Evolutionary conservation across 495 filamentous ascomycete genomes (phyloP), one percentile per base, ranked within the genome.

Genomic region (Penicillium manginii): DNA sequence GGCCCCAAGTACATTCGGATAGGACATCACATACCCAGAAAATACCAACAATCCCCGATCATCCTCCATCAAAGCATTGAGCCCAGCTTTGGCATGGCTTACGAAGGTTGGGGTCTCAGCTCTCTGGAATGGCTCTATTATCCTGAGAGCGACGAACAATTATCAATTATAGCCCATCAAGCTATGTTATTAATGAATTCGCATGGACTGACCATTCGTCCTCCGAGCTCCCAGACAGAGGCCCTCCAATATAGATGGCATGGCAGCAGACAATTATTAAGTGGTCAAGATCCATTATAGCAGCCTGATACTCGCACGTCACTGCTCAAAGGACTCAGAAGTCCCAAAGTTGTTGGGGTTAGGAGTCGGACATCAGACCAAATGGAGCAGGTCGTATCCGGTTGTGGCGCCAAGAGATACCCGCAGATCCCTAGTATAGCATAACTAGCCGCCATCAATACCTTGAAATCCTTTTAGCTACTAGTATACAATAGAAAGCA

Each of bases 211-310:
- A 86, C 90, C 90, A 93, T 70, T 92, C 88, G 15, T 71, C 56
- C 63, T 90, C 88, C 45, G 81, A 73, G 18, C 66, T 54, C 11
- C 87, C 89, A 5, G 78, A 73, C 2, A 73, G 73, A n/a, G 80
- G 75, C 0, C 88, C 89, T 43, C 87, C 86, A 17, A 81, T 70
- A 78, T 89, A 94, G 32, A 94, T 91, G 0, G 84, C 89, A 68
- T 96, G 91, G 62, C 91, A 91, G 72, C 90, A 92, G 48, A 93
- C 88, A 45, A 93, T 72, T 4, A 94, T 83, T 0, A 93, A 78
- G 62, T 89, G 73, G 12, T 39, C 65, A 53, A 50, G 60, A 2
- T 35, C 4, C 12, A 39, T 31, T 7, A 43, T 4, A 8, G 8
- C 19, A n/a, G 6, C 15, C 15, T 10, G 7, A 17, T 43, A 10